Conservation (phyloP, 257 asterid species). For the Agastache rugosa region DNA sequence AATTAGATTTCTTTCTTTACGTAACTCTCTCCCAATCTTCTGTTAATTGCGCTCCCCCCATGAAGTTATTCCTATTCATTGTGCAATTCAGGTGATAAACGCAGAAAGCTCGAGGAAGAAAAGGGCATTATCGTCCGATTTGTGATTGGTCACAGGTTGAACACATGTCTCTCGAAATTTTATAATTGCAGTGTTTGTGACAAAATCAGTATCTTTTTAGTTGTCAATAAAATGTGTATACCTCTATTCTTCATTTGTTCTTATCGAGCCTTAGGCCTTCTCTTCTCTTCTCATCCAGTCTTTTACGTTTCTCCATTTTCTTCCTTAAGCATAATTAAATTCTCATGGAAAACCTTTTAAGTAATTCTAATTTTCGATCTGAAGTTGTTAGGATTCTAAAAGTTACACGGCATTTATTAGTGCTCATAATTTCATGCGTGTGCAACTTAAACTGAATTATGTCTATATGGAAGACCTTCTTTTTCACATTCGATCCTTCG, state of each 20-base stretch:
- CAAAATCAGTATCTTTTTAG: not conserved
- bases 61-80: conserved; percentile 25
- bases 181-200: not conserved
- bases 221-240: not conserved
- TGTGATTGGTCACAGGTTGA: conserved; percentile 48
- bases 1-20: conserved; percentile 27
- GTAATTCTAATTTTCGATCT: not conserved
- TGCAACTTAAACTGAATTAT: conserved; percentile 21
- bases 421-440: not conserved
- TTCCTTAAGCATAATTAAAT: conserved; percentile 6
- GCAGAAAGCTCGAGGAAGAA: conserved; percentile 55
- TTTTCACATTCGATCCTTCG: conserved; percentile 18
- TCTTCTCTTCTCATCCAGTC: not conserved
- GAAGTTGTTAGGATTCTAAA: not conserved
- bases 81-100: conserved; percentile 48
- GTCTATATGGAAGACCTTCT: conserved; percentile 14
- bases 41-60: conserved; percentile 6
- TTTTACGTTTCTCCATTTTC: not conserved
- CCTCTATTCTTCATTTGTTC: conserved; percentile 1
- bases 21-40: conserved; percentile 10
- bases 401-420: not conserved
- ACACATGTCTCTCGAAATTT: not conserved
- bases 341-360: conserved; percentile 9
- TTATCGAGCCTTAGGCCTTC: not conserved
- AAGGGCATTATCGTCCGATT: conserved; percentile 56